These are phyloP conservation scores for Biancaea sappan DNA, from an alignment of 306 rosid genomes.

Conservation along the genomic window DNA sequence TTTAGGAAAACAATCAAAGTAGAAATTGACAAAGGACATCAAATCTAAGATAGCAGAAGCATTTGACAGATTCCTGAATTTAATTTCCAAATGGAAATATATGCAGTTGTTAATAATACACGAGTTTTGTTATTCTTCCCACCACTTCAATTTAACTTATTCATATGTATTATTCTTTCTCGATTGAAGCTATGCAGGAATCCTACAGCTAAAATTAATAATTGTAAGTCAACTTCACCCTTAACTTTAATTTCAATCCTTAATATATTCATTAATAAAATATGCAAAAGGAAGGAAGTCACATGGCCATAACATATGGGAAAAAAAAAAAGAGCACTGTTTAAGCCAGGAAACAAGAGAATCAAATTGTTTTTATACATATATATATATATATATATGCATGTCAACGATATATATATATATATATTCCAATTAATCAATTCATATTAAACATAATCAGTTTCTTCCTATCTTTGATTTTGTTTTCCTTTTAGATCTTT, in stretches of 20 bases:
- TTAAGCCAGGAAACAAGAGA: conserved; percentile 1
- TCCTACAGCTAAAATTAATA: background rate
- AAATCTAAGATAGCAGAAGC: background rate
- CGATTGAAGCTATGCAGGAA: background rate
- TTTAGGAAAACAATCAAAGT: background rate
- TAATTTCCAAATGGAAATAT: background rate
- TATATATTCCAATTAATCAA: no score
- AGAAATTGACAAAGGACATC: background rate
- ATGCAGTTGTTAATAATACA: no score
- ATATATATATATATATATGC: no score
- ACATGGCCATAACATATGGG: background rate
- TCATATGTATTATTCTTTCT: no score
- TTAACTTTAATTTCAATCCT: background rate
- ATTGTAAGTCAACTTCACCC: background rate
- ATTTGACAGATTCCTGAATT: conserved; percentile 11
- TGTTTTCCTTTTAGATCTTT: no score
- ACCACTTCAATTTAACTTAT: no score
- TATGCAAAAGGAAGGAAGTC: background rate
- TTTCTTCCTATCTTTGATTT: no score
- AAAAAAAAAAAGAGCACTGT: background rate
- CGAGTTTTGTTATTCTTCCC: background rate
- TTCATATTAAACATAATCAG: no score
- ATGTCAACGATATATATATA: no score
- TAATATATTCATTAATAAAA: background rate
- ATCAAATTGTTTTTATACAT: background rate